Evolutionary conservation across 306 rosid species (phyloP).

Genomic region (Pachyrhizus erosus): DNA sequence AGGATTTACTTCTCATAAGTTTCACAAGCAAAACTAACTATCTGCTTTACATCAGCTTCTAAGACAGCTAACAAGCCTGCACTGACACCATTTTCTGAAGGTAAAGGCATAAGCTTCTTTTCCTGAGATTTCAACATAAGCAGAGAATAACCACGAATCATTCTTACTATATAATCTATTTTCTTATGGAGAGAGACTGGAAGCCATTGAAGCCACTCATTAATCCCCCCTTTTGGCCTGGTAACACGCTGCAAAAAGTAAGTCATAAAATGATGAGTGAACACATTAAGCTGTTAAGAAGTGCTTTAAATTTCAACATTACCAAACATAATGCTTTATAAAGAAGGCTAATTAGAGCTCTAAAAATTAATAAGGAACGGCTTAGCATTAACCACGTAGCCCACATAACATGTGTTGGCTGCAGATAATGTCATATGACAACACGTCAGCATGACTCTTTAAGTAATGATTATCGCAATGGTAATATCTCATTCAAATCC

Average conservation of each 20-base stretch:
- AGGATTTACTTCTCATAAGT: conserved; percentile 76
- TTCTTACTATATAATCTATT: conserved; percentile 60
- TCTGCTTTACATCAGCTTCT: conserved; percentile 84
- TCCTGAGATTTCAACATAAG: conserved; percentile 52
- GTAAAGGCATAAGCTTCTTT: conserved; percentile 50
- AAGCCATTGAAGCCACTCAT: conserved; percentile 95
- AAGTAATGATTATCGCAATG: background rate
- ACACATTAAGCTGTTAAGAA: conserved; percentile 25
- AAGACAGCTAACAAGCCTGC: conserved; percentile 73
- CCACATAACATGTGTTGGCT: background rate
- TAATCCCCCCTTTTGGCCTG: conserved; percentile 86
- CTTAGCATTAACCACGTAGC: conserved; percentile 11
- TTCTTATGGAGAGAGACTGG: conserved; percentile 83
- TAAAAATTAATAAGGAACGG: background rate
- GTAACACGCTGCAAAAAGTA: conserved; percentile 74
- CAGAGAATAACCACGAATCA: conserved; percentile 50
- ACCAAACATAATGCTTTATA: background rate
- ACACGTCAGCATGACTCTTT: background rate
- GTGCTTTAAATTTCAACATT: background rate
- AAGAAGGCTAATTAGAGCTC: conserved; percentile 2
- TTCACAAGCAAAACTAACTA: conserved; percentile 75
- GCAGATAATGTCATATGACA: conserved; percentile 12
- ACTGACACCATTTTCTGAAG: conserved; percentile 68
- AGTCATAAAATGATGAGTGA: conserved; percentile 20
- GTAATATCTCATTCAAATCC: conserved; percentile 1